Base-by-base conservation (phyloP, 2,329 filamentous ascomycete genomes). In the Didymella glomerata region DNA sequence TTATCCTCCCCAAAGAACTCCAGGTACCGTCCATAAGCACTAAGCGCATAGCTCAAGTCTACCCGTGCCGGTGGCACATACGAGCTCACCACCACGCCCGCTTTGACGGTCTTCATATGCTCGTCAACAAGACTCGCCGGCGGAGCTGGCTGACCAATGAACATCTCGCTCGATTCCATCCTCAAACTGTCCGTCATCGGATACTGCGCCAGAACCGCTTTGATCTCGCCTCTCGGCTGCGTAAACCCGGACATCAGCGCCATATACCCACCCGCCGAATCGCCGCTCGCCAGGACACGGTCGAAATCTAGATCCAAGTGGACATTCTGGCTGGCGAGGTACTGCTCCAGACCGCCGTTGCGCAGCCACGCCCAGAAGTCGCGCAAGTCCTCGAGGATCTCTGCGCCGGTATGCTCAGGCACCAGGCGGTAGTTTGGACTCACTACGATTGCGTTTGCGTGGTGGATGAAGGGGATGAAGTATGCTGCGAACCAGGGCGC, bases 351-450 rank as follows among this genome's bases (percentile, higher is more conserved):
- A 1, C 57, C 51, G 20, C 55, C 64, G 9, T 30, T 25, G 22
- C 58, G 45, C 40, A 82, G 62, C 83, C 83, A 85, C 5, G 59
- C 61, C 80, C 80, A 85, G 66, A 84, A 82, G 60, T 82, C 79
- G 9, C 69, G 52, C 0, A 85, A 59, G 64, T 85, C 83, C 6
- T 77, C 66, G 24, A 84, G 73, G 56, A 84, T 81, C 16, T 85
- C 80, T 2, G 70, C 47, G 32, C 81, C 80, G 20, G 55, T 80
- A 52, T 79, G 73, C 57, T 84, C 82, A 22, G 83, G 83, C n/a
- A 83, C 60, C 3, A 85, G 78, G 9, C 83, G 82, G 71, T 86
- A 83, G 67, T 83, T 80, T 0, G 82, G 79, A 1, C 77, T 71
- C 7, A 85, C 65, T 25, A 81, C 72, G 44, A 85, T 78, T n/a